A percentile compares a stretch with the other conserved stretches of the same genome.
These are phyloP conservation scores for Monilinia laxa DNA, from an alignment of 2,329 filamentous ascomycete genomes.

Conservation along the genomic window DNA sequence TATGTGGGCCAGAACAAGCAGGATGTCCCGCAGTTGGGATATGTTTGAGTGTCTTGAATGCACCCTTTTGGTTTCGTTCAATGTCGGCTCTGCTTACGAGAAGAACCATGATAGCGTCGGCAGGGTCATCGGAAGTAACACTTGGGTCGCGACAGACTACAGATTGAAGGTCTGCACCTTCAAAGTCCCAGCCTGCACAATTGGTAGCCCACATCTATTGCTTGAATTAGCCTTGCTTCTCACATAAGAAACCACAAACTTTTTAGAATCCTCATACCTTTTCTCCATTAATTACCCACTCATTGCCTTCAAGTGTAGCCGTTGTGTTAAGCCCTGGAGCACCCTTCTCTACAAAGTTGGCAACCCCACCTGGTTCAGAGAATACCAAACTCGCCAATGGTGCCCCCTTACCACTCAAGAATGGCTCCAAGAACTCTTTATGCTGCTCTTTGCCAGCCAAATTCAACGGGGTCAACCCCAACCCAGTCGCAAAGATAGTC, in stretches of 20 bases:
- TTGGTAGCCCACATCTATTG: slow-evolving; percentile 55
- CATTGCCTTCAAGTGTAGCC: slow-evolving; percentile 48
- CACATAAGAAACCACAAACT: too few relatives aligned
- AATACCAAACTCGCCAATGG: slow-evolving; percentile 53
- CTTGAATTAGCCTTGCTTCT: background rate
- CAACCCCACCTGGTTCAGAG: slow-evolving; percentile 51
- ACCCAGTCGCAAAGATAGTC: slow-evolving; percentile 52
- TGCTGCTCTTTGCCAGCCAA: slow-evolving; percentile 45
- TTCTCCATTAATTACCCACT: slow-evolving; percentile 54
- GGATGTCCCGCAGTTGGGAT: slow-evolving; percentile 48
- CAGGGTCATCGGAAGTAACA: slow-evolving; percentile 35
- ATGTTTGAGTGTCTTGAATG: slow-evolving; percentile 50
- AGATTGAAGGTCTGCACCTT: slow-evolving; percentile 52
- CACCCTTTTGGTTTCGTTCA: slow-evolving; percentile 44
- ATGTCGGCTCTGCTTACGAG: slow-evolving; percentile 51
- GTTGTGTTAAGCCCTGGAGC: slow-evolving; percentile 50
- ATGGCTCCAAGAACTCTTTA: slow-evolving; percentile 48
- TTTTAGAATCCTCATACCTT: slow-evolving; percentile 44
- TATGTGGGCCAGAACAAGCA: slow-evolving; percentile 51
- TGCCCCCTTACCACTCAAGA: slow-evolving; percentile 46
- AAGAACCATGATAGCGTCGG: slow-evolving; percentile 48
- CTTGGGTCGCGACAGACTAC: slow-evolving; percentile 48
- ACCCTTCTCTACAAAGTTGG: slow-evolving; percentile 53
- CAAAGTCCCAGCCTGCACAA: slow-evolving; percentile 52
- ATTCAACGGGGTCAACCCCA: slow-evolving; percentile 53